These are phyloP conservation scores for Erythrophleum fordii DNA, from an alignment of 306 rosid species.

Conservation along the genomic window DNA sequence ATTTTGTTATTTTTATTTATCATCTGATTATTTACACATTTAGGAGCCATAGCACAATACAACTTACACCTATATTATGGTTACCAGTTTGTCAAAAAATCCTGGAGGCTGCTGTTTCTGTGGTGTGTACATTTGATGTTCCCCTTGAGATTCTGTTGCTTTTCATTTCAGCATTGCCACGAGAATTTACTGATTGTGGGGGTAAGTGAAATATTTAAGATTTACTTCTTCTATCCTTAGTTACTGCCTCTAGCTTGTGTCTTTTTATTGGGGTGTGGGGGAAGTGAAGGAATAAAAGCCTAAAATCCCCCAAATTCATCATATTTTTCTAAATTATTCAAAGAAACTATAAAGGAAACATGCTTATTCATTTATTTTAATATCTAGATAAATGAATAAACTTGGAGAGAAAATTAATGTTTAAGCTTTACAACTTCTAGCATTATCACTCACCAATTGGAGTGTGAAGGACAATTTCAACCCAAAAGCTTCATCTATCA, in stretches of 20 bases:
- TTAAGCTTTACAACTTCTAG: not conserved
- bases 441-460: not conserved
- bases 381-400: not conserved
- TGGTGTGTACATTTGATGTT: conserved; percentile 70
- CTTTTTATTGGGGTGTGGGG: not conserved
- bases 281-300: not conserved
- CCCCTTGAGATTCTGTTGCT: conserved; percentile 71
- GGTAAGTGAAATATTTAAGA: conserved; percentile 58
- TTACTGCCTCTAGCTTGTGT: conserved; percentile 20
- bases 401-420: not conserved
- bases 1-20: conserved; percentile 39
- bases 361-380: not conserved
- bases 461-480: not conserved
- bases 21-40: conserved; percentile 34
- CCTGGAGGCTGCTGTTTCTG: conserved; percentile 74
- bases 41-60: conserved; percentile 34
- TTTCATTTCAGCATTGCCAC: conserved; percentile 85
- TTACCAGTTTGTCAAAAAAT: conserved; percentile 80
- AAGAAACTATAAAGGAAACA: conserved; percentile 8
- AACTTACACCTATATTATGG: conserved; percentile 38
- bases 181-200: conserved; percentile 77
- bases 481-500: not conserved
- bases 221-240: conserved; percentile 27
- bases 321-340: not conserved
- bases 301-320: not conserved